These are phyloP conservation scores for Moesziomyces sp. DNA, from an alignment of 1,284 basidiomycete genomes.

Conservation along the genomic window DNA sequence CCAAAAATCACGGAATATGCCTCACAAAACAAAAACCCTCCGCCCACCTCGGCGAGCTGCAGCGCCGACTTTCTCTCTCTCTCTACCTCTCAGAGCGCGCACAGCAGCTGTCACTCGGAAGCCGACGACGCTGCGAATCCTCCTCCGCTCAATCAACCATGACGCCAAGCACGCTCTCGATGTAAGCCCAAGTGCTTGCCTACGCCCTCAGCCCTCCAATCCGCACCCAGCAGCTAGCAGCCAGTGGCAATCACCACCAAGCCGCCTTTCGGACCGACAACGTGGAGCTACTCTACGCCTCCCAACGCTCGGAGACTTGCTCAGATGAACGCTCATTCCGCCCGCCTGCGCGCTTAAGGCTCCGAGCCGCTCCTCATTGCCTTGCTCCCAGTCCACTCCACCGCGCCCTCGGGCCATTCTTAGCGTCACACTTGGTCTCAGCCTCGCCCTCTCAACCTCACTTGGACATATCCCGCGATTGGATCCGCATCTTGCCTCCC, in stretches of 20 bases:
- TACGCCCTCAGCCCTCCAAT: not conserved
- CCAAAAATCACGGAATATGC: constrained; percentile 7
- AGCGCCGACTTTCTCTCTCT: constrained; percentile 3
- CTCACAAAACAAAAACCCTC: constrained; percentile 21
- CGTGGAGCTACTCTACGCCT: too few relatives aligned
- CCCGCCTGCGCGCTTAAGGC: constrained; percentile 7
- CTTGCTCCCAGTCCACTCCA: not conserved
- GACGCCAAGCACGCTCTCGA: not conserved
- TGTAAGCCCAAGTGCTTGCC: too few relatives aligned
- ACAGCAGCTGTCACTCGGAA: constrained; percentile 1
- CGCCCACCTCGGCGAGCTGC: constrained; percentile 12
- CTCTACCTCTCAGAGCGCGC: not conserved
- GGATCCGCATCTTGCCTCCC: too few relatives aligned
- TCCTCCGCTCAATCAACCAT: constrained; percentile 2
- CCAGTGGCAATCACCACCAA: too few relatives aligned
- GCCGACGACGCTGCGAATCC: not conserved
- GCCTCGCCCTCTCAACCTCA: not conserved
- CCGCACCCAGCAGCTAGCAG: too few relatives aligned
- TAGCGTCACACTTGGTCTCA: not conserved
- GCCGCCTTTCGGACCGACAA: too few relatives aligned
- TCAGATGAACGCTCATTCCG: constrained; percentile 12
- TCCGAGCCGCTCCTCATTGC: constrained; percentile 2
- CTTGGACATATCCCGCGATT: too few relatives aligned
- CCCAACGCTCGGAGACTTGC: too few relatives aligned
- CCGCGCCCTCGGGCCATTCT: not conserved